Percentiles rank a stretch among this genome's conserved stretches.
Evolutionary conservation across 768 basidiomycete species (phyloP).

Genomic region (Suillus variegatus): DNA sequence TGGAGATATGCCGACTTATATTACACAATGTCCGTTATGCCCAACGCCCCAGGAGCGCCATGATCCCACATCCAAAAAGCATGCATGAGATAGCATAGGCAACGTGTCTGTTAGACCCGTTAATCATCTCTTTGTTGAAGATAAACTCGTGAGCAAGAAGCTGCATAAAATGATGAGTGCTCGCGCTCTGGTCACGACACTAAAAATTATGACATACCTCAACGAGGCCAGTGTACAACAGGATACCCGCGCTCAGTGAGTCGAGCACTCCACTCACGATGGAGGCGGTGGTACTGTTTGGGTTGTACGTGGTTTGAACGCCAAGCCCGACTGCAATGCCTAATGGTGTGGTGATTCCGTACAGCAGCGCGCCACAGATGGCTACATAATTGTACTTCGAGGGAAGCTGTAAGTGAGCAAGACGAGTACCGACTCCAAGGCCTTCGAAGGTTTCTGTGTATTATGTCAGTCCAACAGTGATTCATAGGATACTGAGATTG

Average conservation of each 20-base stretch:
- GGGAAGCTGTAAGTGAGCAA: conserved; percentile 74
- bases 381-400: conserved; percentile 57
- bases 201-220: conserved; percentile 51
- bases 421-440: conserved; percentile 86
- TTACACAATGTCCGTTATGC: conserved; percentile 47
- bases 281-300: conserved; percentile 68
- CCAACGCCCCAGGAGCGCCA: conserved; percentile 91
- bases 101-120: conserved; percentile 64
- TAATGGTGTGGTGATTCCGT: conserved; percentile 80
- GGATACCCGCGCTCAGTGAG: conserved; percentile 81
- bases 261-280: conserved; percentile 88
- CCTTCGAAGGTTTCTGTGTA: conserved; percentile 88
- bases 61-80: conserved; percentile 81
- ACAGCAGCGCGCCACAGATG: conserved; percentile 58
- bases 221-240: conserved; percentile 85
- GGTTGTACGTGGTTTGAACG: conserved; percentile 77
- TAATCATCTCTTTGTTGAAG: conserved; percentile 84
- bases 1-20: too few relatives aligned
- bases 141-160: conserved; percentile 94
- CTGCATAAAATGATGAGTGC: conserved; percentile 35
- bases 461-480: conserved; percentile 5
- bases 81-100: conserved; percentile 76
- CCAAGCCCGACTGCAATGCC: conserved; percentile 88
- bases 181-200: not conserved
- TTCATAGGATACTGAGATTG: conserved; percentile 17